Percentiles rank a stretch among this genome's conserved stretches.
phyloP scores from a whole-genome alignment of 1,284 basidiomycete species.

The Spongiforma sp. region DNA sequence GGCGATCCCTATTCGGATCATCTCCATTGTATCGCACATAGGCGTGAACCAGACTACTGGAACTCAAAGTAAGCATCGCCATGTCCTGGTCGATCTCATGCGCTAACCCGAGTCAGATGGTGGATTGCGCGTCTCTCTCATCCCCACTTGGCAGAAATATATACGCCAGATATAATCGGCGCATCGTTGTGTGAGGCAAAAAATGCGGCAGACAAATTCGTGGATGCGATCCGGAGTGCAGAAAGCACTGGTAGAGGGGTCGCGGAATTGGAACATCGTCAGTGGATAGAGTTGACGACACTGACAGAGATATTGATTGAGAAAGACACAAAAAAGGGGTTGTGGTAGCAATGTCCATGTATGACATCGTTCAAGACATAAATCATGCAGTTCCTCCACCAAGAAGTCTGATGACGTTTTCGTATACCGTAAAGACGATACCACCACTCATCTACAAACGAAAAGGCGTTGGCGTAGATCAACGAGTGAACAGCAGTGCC shows the following conservation, averaged over 20 bases:
- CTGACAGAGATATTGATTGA: constrained; percentile 25
- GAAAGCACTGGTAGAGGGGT: constrained; percentile 13
- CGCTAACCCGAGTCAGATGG: constrained; percentile 16
- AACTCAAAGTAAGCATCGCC: constrained; percentile 23
- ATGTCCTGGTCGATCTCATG: not conserved
- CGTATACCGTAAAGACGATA: constrained; percentile 95
- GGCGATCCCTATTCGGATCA: constrained; percentile 32
- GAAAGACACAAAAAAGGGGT: constrained; percentile 6
- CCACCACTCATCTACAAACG: constrained; percentile 83
- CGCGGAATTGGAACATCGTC: constrained; percentile 22
- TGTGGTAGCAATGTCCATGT: constrained; percentile 1
- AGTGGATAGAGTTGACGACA: constrained; percentile 36
- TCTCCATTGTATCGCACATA: constrained; percentile 31
- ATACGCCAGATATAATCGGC: constrained; percentile 13
- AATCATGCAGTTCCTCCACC: constrained; percentile 26
- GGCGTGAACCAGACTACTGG: constrained; percentile 34
- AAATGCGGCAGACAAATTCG: constrained; percentile 6
- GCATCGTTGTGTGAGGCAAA: constrained; percentile 17
- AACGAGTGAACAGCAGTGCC: constrained; percentile 36
- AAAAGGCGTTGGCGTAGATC: not conserved
- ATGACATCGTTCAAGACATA: not conserved
- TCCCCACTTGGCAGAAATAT: constrained; percentile 26
- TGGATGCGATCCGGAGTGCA: constrained; percentile 14
- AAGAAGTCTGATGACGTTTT: constrained; percentile 68
- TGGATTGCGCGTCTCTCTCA: constrained; percentile 25